These are phyloP conservation scores for Leccinum boreale DNA, from an alignment of 768 basidiomycete genomes.

Conservation along the genomic window DNA sequence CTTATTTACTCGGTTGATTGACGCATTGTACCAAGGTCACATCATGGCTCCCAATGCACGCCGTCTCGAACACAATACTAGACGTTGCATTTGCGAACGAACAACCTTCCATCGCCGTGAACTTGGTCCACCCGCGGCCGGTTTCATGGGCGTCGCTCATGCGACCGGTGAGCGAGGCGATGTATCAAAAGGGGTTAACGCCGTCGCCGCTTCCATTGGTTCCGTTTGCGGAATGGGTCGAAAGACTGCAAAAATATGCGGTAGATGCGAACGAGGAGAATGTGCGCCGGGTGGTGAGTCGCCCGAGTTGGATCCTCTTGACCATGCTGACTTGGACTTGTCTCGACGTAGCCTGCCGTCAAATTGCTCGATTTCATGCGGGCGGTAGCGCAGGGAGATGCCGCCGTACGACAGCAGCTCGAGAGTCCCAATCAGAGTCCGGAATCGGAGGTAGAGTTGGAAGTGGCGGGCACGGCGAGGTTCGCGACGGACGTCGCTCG, in stretches of 20 bases:
- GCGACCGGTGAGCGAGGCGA: constrained; percentile 17
- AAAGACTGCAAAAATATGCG: background rate
- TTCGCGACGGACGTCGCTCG: background rate
- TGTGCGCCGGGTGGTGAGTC: background rate
- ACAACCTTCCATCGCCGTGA: constrained; percentile 19
- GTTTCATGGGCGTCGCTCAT: constrained; percentile 26
- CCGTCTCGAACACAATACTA: constrained; percentile 25
- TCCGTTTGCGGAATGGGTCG: constrained; percentile 32
- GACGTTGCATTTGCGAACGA: constrained; percentile 27
- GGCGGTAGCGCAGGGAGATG: background rate
- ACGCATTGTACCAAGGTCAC: constrained; percentile 11
- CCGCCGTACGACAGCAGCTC: background rate
- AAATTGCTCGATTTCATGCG: background rate
- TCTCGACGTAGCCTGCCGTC: background rate
- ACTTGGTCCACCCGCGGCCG: constrained; percentile 35
- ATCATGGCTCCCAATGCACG: constrained; percentile 31
- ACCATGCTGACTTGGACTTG: background rate
- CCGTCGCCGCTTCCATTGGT: constrained; percentile 26
- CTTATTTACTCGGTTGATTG: background rate
- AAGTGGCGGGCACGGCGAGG: background rate
- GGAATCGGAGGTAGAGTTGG: background rate
- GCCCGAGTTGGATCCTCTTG: too few relatives aligned
- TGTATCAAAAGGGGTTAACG: constrained; percentile 12
- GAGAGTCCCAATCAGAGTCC: background rate
- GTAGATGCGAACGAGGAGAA: background rate